Evolutionary conservation across 208 protist species (phyloP), one percentile per base, ranked within the genome.

Genomic region (Trypanosoma conorhini): DNA sequence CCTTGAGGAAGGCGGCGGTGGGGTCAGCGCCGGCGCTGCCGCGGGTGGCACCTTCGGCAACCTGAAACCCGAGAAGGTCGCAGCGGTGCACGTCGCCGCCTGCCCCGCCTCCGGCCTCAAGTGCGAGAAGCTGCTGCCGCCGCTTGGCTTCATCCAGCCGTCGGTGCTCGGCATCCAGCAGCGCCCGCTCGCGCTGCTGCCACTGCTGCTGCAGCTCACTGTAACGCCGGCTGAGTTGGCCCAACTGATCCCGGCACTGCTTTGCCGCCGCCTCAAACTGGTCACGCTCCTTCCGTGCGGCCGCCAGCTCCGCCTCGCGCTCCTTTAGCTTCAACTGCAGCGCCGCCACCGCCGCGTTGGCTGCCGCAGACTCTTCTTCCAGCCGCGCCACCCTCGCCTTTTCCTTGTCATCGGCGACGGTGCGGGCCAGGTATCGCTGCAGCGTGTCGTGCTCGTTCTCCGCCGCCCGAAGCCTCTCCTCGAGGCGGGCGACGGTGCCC

Each of bases 391-490:
- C 30, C 13, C 70, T 61, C 44, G 72, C 68, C 24, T 68, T 81
- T 35, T 76, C 73, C 21, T 62, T 65, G 15, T 72, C 74, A 31
- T 83, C 77, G 19, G 77, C 62, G 21, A 88, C 46, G 38, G 68
- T 67, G 10, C 85, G 76, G 3, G 80, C 70, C 9, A 85, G 52
- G 21, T 69, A 75, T 3, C 83, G 72, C 21, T 81, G 82, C 31
- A 95, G 74, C 55, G 70, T 58, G 55, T 95, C 89, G 58, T 93
- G 95, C 44, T 93, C 90, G 22, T 68, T 75, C 82, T 97, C 79
- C 50, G 79, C 70, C 0, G 76, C 67, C 5, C 74, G 75, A 0
- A 88, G 73, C 42, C 71, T 67, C 50, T 87, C 79, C 65, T 89
- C 78, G 33, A 91, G 64, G 48, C 81, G 79, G 15, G 62, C 33